Conservation (phyloP, 306 rosid species). For the Comarum palustre region DNA sequence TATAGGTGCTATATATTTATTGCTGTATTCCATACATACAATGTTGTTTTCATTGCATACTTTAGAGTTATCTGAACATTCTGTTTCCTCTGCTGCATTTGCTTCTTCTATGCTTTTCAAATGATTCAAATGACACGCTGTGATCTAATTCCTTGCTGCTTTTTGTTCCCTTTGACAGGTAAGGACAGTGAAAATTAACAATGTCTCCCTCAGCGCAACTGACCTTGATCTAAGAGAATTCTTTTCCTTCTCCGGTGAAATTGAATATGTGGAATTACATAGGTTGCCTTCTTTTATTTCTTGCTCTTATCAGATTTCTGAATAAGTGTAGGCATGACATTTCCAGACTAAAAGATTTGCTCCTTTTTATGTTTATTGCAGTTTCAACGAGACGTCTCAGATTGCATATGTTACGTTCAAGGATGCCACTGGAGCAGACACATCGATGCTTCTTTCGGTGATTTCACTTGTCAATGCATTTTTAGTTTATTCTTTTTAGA, state of each 20-base stretch:
- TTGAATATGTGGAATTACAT: conserved; percentile 42
- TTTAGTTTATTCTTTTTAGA: neutral
- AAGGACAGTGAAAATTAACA: conserved; percentile 49
- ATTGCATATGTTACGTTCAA: conserved; percentile 60
- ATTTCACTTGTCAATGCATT: conserved; percentile 15
- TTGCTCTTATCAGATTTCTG: neutral
- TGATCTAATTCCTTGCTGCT: neutral
- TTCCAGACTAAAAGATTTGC: neutral
- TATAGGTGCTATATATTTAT: neutral
- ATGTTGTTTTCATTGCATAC: neutral
- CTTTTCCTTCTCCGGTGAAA: conserved; percentile 58
- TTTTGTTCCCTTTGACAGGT: conserved; percentile 27
- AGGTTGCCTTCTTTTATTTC: conserved; percentile 17
- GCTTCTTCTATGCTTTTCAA: neutral
- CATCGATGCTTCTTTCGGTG: conserved; percentile 72
- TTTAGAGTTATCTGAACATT: neutral
- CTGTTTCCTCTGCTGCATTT: neutral
- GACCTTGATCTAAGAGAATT: conserved; percentile 55
- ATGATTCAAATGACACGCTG: neutral
- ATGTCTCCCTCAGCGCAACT: conserved; percentile 46
- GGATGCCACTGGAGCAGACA: conserved; percentile 53
- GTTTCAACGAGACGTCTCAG: conserved; percentile 43
- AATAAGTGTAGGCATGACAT: neutral
- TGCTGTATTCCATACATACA: neutral
- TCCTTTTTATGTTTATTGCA: conserved; percentile 18